Conservation (phyloP, 192 early-diverging fungal species). For the Dispira simplex region DNA sequence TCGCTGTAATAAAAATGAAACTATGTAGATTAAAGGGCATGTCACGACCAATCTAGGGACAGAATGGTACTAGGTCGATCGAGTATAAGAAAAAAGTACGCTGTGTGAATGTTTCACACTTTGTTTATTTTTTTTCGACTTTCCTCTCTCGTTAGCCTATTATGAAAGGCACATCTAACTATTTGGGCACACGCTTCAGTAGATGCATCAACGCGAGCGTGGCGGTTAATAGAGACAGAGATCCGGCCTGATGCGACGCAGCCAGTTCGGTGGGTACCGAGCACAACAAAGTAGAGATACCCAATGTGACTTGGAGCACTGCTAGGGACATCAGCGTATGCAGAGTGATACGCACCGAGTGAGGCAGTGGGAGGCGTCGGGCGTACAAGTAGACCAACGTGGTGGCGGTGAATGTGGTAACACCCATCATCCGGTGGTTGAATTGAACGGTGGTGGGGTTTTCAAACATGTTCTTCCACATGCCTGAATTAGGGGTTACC, state of each 20-base stretch:
- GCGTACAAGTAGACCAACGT: slow-evolving; percentile 60
- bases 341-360: slow-evolving; percentile 42
- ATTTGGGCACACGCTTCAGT: slow-evolving; percentile 35
- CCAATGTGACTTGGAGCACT: slow-evolving; percentile 64
- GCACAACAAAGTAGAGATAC: slow-evolving; percentile 85
- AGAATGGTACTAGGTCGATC: too few relatives aligned
- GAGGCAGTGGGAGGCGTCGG: slow-evolving; percentile 54
- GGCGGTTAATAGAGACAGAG: slow-evolving; percentile 67
- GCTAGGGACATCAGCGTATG: slow-evolving; percentile 63
- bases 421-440: slow-evolving; percentile 82
- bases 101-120: too few relatives aligned
- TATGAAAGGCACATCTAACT: not conserved
- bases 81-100: too few relatives aligned
- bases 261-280: slow-evolving; percentile 88
- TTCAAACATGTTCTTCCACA: slow-evolving; percentile 84
- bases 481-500: slow-evolving; percentile 18
- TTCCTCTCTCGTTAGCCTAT: too few relatives aligned
- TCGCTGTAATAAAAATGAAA: too few relatives aligned
- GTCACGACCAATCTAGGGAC: too few relatives aligned
- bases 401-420: slow-evolving; percentile 58
- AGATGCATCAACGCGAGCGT: slow-evolving; percentile 65
- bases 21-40: too few relatives aligned
- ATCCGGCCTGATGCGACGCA: slow-evolving; percentile 89
- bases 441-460: slow-evolving; percentile 93
- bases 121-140: too few relatives aligned